Evolutionary conservation across 169 alveolate species (phyloP), one percentile per base, ranked within the genome.

Genomic region (Fabrea salina): DNA sequence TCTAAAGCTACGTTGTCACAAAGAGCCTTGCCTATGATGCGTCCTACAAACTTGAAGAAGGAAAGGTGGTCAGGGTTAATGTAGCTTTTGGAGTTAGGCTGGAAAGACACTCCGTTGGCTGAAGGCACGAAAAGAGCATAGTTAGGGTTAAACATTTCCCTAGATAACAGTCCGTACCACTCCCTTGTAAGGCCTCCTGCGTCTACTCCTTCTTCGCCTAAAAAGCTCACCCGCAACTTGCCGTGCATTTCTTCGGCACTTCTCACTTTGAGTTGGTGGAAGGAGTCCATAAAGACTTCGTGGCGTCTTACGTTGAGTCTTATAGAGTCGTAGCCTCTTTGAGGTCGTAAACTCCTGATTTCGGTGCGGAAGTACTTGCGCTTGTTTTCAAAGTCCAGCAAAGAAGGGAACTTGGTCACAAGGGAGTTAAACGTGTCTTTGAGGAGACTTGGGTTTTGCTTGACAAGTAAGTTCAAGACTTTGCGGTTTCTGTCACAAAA

Each of bases 121-220:
- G 96, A 86, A 22, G 83, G 89, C 44, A 95, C 86, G 85, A 96
- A 97, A 51, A 96, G 86, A 41, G 98, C 99, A 79, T 98, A 98
- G 89, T 96, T 95, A 33, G 99, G 99, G 80, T 99, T 98, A 85
- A 99, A 98, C 95, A 99, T 98, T 87, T 98, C 99, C 83, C 96
- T 94, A 37, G 99, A 97, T 67, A 99, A 86, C 32, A 97, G 93
- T 35, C 94, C 93, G 75, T 95, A 96, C 99, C 99, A 98, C 86
- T 98, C 99, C 82, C 99, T 88, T 39, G 99, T 97, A 5, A 98
- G 94, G 11, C 99, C 99, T 4, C 99, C 99, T 16, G 99, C 99
- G 86, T 98, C 99, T 67, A 98, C 91, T 32, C 99, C 99, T 82
- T 98, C 99, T 85, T 98, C 99, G 43, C 98, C 99, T 57, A 93